A percentile compares a stretch with the other conserved stretches of the same genome.
Evolutionary conservation across 164 flowering plant genomes (phyloP).

Genomic region (Warburgia ugandensis): DNA sequence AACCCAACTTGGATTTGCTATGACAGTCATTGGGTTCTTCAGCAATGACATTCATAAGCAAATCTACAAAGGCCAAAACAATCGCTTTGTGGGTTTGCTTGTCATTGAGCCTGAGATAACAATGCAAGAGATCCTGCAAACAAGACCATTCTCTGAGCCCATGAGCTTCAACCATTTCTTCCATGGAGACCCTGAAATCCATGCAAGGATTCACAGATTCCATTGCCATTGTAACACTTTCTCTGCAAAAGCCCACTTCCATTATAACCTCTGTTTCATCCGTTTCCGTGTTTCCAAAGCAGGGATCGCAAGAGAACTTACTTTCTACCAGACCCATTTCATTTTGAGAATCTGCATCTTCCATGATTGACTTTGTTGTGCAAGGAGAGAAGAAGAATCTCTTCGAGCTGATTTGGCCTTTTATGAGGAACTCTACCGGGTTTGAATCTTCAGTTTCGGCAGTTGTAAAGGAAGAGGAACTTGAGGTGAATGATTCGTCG

Average conservation of each 20-base stretch:
- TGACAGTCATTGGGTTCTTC: slow-evolving; percentile 7
- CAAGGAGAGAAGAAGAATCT: slow-evolving; percentile 21
- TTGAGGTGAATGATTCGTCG: slow-evolving; percentile 2
- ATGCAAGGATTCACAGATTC: slow-evolving; percentile 15
- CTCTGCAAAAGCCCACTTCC: slow-evolving; percentile 5
- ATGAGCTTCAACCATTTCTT: slow-evolving; percentile 22
- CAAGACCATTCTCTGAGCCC: slow-evolving; percentile 17
- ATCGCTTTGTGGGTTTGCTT: slow-evolving; percentile 12
- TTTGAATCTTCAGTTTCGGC: slow-evolving; percentile 6
- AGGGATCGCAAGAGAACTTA: neutral
- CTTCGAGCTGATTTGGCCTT: slow-evolving; percentile 9
- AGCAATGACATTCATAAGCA: slow-evolving; percentile 10
- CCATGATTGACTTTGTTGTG: slow-evolving; percentile 19
- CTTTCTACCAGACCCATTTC: neutral
- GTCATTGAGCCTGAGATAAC: slow-evolving; percentile 21
- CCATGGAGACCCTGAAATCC: slow-evolving; percentile 25
- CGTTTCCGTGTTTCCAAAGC: neutral
- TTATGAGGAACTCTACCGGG: neutral
- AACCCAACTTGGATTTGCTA: neutral
- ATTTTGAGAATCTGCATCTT: neutral
- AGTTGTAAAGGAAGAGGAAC: slow-evolving; percentile 1
- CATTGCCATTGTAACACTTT: slow-evolving; percentile 13
- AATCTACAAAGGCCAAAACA: slow-evolving; percentile 19
- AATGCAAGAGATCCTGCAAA: slow-evolving; percentile 18
- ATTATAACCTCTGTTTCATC: neutral